Evolutionary conservation across 1,139 yeast genomes (phyloP), one percentile per base, ranked within the genome.

Genomic region (Taphrina sp.): DNA sequence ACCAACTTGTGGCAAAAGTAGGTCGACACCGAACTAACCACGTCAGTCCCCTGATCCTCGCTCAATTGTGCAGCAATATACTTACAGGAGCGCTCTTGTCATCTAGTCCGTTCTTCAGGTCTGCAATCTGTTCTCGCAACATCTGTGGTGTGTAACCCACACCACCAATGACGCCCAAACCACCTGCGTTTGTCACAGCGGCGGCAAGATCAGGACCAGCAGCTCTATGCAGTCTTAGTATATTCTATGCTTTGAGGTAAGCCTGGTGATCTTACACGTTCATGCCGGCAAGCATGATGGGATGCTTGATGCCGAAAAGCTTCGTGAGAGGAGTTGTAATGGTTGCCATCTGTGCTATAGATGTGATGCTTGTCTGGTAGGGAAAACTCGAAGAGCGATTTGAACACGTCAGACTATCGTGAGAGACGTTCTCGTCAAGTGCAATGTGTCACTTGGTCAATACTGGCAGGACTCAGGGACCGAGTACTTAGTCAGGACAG

Each of bases 161-260:
- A 12, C 66, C 67, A 14, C 67, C 67, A 12, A 65, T 62, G 10
- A 66, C 37, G 66, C 68, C 51, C 14, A 65, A 58, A 3, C 67
- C 68, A 14, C 68, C 68, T 16, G 68, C 67, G 51, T 64, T 65
- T 44, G 66, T 60, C 10, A 65, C 68, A 1, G 68, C 68, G 1
- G 68, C 68, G 5, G 67, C 67, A 29, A 63, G 58, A 14, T 53
- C 59, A 7, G 68, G 67, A 5, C 66, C 61, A 39, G 65, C 61
- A 28, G 37, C 33, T 19, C n/a, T n/a, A n/a, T n/a, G n/a, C 4
- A 5, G 35, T 34, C n/a, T 17, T 17, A 37, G 23, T 16, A 14
- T 20, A 17, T 10, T 31, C 16, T 14, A 8, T 20, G 65, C 66
- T 14, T 36, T 23, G 23, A 16, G 5, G 1, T 10, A n/a, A 28